A percentile compares a stretch with the other conserved stretches of the same genome.
Conservation (phyloP, 2,329 filamentous ascomycete species). For the Stagonosporopsis vannaccii region DNA sequence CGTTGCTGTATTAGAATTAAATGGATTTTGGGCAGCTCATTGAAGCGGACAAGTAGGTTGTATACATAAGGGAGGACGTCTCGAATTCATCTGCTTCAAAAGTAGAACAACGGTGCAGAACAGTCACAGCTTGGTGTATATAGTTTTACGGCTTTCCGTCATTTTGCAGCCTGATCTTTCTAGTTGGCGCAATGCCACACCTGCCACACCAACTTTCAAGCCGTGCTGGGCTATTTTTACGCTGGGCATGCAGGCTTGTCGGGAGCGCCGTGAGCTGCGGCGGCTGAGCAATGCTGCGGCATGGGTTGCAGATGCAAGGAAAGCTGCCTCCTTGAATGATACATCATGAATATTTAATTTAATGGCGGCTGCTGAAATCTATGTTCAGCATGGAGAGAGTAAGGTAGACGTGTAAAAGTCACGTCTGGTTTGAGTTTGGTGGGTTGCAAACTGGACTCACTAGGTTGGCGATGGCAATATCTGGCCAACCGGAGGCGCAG, state of each 20-base stretch:
- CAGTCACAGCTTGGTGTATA: too few relatives aligned
- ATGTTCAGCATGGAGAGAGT: neutral
- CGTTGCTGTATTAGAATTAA: too few relatives aligned
- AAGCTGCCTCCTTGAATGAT: too few relatives aligned
- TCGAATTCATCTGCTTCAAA: too few relatives aligned
- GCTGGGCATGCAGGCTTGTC: neutral
- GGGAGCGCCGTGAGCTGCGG: neutral
- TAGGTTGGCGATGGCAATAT: neutral
- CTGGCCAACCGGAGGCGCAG: conserved; percentile 21
- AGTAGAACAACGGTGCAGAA: too few relatives aligned
- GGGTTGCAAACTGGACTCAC: neutral
- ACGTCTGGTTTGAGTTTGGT: neutral
- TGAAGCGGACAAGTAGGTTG: too few relatives aligned
- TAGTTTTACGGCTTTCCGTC: too few relatives aligned
- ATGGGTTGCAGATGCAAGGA: neutral
- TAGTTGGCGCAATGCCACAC: neutral
- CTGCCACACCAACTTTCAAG: neutral
- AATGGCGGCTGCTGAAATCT: too few relatives aligned
- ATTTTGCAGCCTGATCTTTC: neutral
- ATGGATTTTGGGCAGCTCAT: too few relatives aligned
- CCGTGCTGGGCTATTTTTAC: neutral
- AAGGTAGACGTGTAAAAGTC: neutral
- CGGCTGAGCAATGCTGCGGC: conserved; percentile 10
- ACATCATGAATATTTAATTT: too few relatives aligned
- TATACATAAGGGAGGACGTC: too few relatives aligned